phyloP scores from a whole-genome alignment of 176 grass and related monocot species.

The Eleusine coracana region DNA sequence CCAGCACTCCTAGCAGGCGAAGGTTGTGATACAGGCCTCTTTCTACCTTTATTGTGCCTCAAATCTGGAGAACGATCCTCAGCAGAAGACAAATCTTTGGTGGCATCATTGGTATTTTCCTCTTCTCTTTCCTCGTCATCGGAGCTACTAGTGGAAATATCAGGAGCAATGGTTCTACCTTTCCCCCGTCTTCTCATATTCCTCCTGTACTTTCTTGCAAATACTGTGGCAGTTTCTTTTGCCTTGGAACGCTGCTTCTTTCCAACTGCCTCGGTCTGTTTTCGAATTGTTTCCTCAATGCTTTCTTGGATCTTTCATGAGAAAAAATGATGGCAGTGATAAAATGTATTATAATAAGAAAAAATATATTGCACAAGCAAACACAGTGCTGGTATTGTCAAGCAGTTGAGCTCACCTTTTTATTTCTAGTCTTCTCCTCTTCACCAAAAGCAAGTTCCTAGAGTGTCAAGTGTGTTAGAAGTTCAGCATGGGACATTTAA shows the following conservation, averaged over 20 bases:
- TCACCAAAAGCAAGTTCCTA: slow-evolving; percentile 88
- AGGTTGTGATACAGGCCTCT: slow-evolving; percentile 43
- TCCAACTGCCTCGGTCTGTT: slow-evolving; percentile 66
- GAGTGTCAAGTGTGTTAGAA: slow-evolving; percentile 41
- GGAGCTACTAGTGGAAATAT: slow-evolving; percentile 42
- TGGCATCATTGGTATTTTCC: slow-evolving; percentile 59
- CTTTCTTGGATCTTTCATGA: slow-evolving; percentile 79
- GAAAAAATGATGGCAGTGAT: slow-evolving; percentile 14
- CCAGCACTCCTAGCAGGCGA: slow-evolving; percentile 60
- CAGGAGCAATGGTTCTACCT: slow-evolving; percentile 47
- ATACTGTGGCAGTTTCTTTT: slow-evolving; percentile 53
- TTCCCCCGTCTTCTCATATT: slow-evolving; percentile 55
- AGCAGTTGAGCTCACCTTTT: slow-evolving; percentile 57
- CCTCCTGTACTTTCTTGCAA: slow-evolving; percentile 64
- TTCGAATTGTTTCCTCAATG: slow-evolving; percentile 71
- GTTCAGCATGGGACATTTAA: slow-evolving; percentile 5
- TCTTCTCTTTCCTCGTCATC: slow-evolving; percentile 69
- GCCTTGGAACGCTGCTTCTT: slow-evolving; percentile 56
- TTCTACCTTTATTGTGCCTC: slow-evolving; percentile 61
- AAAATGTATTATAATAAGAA: slow-evolving; percentile 31
- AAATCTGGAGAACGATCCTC: slow-evolving; percentile 66
- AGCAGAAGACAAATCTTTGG: slow-evolving; percentile 67
- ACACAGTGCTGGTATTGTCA: slow-evolving; percentile 21
- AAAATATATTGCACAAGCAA: not conserved
- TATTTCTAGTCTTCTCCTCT: slow-evolving; percentile 70